A percentile compares a stretch with the other conserved stretches of the same genome.
These are phyloP conservation scores for Komagataea norvegica DNA, from an alignment of 1,139 yeast genomes.

Conservation along the genomic window DNA sequence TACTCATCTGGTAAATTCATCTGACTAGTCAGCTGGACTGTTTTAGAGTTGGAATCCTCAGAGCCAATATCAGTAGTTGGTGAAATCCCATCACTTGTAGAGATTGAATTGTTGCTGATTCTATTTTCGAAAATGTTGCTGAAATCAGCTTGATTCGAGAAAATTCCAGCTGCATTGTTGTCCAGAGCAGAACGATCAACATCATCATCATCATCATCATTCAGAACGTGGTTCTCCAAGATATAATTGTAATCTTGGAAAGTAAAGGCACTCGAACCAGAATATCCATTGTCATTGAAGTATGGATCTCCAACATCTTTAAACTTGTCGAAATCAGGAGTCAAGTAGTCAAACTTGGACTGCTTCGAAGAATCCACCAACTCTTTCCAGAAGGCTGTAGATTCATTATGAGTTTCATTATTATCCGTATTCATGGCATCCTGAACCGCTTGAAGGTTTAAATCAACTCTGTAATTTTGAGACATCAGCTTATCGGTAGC, in stretches of 20 bases:
- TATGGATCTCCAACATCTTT: conserved; percentile 23
- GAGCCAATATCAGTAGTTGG: conserved; percentile 18
- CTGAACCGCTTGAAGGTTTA: neutral
- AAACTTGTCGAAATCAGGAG: conserved; percentile 18
- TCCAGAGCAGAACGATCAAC: neutral
- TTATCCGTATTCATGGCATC: neutral
- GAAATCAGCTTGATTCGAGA: neutral
- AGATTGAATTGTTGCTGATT: neutral
- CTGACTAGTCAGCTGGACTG: neutral
- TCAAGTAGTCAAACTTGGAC: conserved; percentile 23
- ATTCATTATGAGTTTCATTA: conserved; percentile 1
- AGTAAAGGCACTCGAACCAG: conserved; percentile 1
- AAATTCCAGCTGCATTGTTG: too few relatives aligned
- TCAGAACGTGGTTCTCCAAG: conserved; percentile 5
- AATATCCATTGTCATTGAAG: conserved; percentile 10
- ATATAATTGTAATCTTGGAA: conserved; percentile 14
- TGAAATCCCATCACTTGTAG: conserved; percentile 20
- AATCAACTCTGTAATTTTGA: neutral
- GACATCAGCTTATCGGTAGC: neutral
- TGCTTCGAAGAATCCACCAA: conserved; percentile 17
- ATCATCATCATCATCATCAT: neutral
- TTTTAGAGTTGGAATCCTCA: conserved; percentile 2
- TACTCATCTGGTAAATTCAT: neutral
- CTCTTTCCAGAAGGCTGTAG: conserved; percentile 15
- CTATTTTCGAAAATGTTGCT: neutral